Base-by-base conservation (phyloP, 495 filamentous ascomycete species). In the Penicillium pulvis region DNA sequence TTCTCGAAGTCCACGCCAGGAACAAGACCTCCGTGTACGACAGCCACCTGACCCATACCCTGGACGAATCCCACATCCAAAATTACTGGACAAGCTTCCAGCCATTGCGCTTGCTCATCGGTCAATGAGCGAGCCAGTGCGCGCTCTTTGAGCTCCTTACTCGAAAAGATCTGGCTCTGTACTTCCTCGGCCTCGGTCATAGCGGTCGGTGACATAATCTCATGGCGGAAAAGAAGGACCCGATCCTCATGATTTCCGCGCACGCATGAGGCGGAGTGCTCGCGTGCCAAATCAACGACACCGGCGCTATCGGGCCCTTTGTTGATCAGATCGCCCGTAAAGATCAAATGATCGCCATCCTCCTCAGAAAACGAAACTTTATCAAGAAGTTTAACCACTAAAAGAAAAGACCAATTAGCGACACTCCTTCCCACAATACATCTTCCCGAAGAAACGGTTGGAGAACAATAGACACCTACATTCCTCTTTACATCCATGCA, bases 171-270 rank as follows among this genome's bases (percentile, higher is more conserved):
- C 20, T 60, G 11, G 16, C 12, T 28, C n/a, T 43, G 45, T 10
- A 19, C 46, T 43, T 53, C 49, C 42, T 49, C 41, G 39, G 63
- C 16, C 65, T 57, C 14, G 0, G 12, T 26, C 24, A 65, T 55
- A 4, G 59, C 54, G 8, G 66, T 60, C 0, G 67, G 42, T 33
- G 62, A 59, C 36, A 69, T 56, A 57, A 79, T 67, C 44, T 83
- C 72, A 28, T 75, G 75, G 14, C 81, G 73, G 12, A 81, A 67
- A 6, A 84, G 75, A 19, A 96, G 76, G 12, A 96, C 79, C 10
- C 85, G 81, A 65, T 98, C 91, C 67, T 98, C 94, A 71, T 97
- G 92, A 74, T 98, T 98, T 14, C 94, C 94, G 26, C 94, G 85
- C 1, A 97, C 91, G 56, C 84, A 90, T 31, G 86, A 87, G 3